phyloP scores from a whole-genome alignment of 768 basidiomycete species.

The Pisolithus sp. region DNA sequence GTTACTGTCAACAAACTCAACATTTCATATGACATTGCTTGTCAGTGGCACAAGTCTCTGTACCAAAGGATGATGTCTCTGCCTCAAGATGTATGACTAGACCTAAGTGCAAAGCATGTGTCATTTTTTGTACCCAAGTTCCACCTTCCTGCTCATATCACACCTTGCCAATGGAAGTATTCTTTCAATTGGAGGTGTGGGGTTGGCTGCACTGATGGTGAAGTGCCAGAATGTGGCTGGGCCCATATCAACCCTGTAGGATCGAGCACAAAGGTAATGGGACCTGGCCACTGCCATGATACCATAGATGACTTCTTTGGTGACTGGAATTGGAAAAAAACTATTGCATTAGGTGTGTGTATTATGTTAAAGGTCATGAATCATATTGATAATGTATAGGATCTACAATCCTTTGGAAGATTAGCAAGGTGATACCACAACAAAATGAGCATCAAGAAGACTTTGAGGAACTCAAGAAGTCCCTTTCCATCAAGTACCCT shows the following conservation, averaged over 20 bases:
- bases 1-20: no score
- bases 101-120: conserved; percentile 20
- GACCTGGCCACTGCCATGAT: conserved; percentile 21
- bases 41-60: no score
- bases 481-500: no score
- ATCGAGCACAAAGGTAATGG: conserved; percentile 31
- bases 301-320: conserved; percentile 19
- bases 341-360: not conserved
- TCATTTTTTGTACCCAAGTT: conserved; percentile 31
- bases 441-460: no score
- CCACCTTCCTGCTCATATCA: conserved; percentile 29
- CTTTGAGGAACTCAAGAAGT: no score
- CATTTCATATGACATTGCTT: no score
- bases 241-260: conserved; percentile 23
- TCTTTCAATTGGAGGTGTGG: conserved; percentile 24
- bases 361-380: not conserved
- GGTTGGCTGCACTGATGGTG: conserved; percentile 27
- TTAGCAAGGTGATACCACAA: no score
- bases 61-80: no score
- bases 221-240: conserved; percentile 34
- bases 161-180: conserved; percentile 5
- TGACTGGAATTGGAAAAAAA: not conserved
- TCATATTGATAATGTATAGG: no score
- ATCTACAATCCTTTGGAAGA: no score
- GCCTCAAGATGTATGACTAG: no score